Evolutionary conservation across 176 grass and related monocot species (phyloP).

Genomic region (Zoysia pacifica): DNA sequence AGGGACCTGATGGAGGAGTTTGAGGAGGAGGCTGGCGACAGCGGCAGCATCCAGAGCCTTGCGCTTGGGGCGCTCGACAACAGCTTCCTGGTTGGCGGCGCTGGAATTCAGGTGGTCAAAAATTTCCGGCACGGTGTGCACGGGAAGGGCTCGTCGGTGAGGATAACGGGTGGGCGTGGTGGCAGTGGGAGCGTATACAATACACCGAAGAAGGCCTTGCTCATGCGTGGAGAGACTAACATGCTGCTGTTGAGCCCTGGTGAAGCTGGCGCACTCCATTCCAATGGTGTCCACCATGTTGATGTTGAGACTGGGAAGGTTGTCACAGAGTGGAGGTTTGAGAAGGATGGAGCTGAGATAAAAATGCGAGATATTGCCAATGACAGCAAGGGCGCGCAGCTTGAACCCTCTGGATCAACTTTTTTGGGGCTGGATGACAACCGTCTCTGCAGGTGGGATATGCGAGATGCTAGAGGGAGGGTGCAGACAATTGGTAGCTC

Average conservation of each 20-base stretch:
- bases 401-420: conserved; percentile 78
- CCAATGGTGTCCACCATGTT: conserved; percentile 67
- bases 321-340: conserved; percentile 77
- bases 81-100: conserved; percentile 76
- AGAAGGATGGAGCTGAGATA: conserved; percentile 84
- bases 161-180: conserved; percentile 37
- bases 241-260: conserved; percentile 91
- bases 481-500: conserved; percentile 77
- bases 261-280: conserved; percentile 35
- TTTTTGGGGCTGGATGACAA: conserved; percentile 90
- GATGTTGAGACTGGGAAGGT: conserved; percentile 90
- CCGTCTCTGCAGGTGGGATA: conserved; percentile 91
- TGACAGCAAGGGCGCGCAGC: conserved; percentile 74
- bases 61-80: conserved; percentile 91
- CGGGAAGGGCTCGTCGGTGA: conserved; percentile 74
- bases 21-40: conserved; percentile 66
- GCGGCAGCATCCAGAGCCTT: conserved; percentile 75
- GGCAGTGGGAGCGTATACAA: conserved; percentile 26
- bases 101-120: conserved; percentile 83
- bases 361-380: conserved; percentile 83
- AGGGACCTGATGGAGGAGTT: conserved; percentile 80
- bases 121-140: conserved; percentile 88
- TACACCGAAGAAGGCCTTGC: conserved; percentile 66
- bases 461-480: conserved; percentile 68
- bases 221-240: conserved; percentile 77